A percentile compares a stretch with the other conserved stretches of the same genome.
Conservation (phyloP, 495 filamentous ascomycete genomes). For the Penicillium flavigenum region DNA sequence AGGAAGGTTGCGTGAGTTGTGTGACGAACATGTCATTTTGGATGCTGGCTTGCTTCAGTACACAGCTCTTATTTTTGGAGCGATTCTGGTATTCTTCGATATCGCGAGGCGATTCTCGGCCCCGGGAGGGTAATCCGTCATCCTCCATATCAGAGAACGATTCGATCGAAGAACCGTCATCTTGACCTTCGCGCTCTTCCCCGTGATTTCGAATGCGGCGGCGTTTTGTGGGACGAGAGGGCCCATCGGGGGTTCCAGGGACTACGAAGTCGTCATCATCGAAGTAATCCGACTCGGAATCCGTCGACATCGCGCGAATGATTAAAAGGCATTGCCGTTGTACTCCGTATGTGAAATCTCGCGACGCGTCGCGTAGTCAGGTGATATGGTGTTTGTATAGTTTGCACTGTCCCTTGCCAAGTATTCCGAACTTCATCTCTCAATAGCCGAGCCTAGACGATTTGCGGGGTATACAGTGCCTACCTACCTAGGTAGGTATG, state of each 20-base stretch:
- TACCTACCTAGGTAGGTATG: too few species aligned
- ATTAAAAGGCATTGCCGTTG: background rate
- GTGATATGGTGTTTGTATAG: conserved; percentile 16
- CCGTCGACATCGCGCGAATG: conserved; percentile 21
- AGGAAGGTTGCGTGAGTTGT: conserved; percentile 50
- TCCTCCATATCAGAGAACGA: conserved; percentile 31
- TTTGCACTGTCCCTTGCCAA: conserved; percentile 9
- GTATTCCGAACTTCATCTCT: background rate
- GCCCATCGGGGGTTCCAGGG: conserved; percentile 20
- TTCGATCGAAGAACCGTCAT: conserved; percentile 20
- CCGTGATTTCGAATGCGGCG: conserved; percentile 28
- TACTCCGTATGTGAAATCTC: background rate
- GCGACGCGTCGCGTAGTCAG: conserved; percentile 23
- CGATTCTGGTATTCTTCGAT: conserved; percentile 26
- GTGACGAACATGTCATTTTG: conserved; percentile 55
- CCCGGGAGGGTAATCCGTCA: conserved; percentile 18
- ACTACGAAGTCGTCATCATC: conserved; percentile 39
- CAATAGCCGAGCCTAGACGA: background rate
- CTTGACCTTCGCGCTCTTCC: conserved; percentile 12
- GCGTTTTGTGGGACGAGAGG: conserved; percentile 37
- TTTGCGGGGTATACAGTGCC: background rate
- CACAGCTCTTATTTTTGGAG: conserved; percentile 46
- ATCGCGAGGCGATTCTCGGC: conserved; percentile 17
- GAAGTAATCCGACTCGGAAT: conserved; percentile 29
- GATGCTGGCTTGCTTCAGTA: conserved; percentile 41